A percentile compares a stretch with the other conserved stretches of the same genome.
These are phyloP conservation scores for Fusarium sp. DNA, from an alignment of 2,329 filamentous ascomycete species.

Conservation along the genomic window DNA sequence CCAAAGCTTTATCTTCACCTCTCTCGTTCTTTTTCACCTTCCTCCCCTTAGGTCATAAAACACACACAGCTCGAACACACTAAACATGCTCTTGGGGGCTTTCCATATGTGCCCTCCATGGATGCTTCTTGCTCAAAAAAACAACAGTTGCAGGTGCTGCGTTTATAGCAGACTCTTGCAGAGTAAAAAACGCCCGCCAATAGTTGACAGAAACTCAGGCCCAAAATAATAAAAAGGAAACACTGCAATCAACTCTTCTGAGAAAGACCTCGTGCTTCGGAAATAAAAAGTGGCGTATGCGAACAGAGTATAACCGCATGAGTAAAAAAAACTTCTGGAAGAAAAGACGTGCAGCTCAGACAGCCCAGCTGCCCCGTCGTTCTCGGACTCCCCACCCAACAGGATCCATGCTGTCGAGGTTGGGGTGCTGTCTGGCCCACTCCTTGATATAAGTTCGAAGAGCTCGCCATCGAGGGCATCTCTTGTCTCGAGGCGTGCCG, in stretches of 20 bases:
- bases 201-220: slow-evolving; percentile 15
- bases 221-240: slow-evolving; percentile 1
- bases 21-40: not conserved
- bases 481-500: slow-evolving; percentile 59
- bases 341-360: slow-evolving; percentile 52
- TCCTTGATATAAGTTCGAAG: slow-evolving; percentile 86
- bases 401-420: slow-evolving; percentile 70
- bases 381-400: slow-evolving; percentile 76
- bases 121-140: slow-evolving; percentile 16
- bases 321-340: not conserved
- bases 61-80: not conserved
- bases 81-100: slow-evolving; percentile 18
- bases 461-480: slow-evolving; percentile 82
- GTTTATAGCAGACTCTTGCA: slow-evolving; percentile 10
- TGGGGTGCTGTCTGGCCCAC: slow-evolving; percentile 90
- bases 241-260: slow-evolving; percentile 4
- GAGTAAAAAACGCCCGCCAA: slow-evolving; percentile 36
- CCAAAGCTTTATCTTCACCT: slow-evolving; percentile 1
- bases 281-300: not conserved
- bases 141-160: slow-evolving; percentile 10
- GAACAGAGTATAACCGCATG: slow-evolving; percentile 3
- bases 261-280: not conserved
- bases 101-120: slow-evolving; percentile 25
- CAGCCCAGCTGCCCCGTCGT: slow-evolving; percentile 78
- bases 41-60: not conserved